phyloP scores from a whole-genome alignment of 352 stramenopile species.

The Plasmopara halstedii region DNA sequence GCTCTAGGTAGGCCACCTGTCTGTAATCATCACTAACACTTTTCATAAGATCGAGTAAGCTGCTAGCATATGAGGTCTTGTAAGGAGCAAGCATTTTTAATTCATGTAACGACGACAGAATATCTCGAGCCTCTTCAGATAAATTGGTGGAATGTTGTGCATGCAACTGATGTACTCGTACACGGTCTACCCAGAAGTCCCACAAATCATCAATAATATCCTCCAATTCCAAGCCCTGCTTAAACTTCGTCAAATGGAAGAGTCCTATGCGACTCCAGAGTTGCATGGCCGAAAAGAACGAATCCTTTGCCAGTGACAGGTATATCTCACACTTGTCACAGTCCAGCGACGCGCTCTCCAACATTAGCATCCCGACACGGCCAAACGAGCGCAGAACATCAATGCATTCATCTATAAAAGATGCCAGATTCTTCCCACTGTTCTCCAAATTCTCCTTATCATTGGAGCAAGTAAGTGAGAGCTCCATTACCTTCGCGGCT shows the following conservation, averaged over 20 bases:
- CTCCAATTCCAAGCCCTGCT: conserved; percentile 54
- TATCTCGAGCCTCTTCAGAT: conserved; percentile 12
- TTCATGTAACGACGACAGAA: conserved; percentile 53
- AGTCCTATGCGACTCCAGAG: conserved; percentile 67
- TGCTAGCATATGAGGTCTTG: conserved; percentile 30
- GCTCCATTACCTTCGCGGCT: conserved; percentile 54
- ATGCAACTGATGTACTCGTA: conserved; percentile 43
- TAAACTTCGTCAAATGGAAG: conserved; percentile 56
- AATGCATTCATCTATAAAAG: conserved; percentile 54
- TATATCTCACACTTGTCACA: conserved; percentile 44
- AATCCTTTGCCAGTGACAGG: conserved; percentile 42
- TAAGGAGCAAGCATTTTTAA: conserved; percentile 72
- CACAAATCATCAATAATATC: conserved; percentile 73
- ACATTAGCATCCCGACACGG: conserved; percentile 49
- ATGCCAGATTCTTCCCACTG: conserved; percentile 7
- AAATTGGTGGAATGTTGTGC: conserved; percentile 3
- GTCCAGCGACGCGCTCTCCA: conserved; percentile 48
- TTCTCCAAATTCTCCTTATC: conserved; percentile 1
- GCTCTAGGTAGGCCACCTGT: conserved; percentile 20
- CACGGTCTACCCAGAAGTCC: conserved; percentile 63
- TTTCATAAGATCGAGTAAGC: conserved; percentile 41
- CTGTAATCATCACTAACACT: conserved; percentile 47
- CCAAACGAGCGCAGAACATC: conserved; percentile 70
- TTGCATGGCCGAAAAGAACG: conserved; percentile 32
- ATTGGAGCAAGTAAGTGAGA: conserved; percentile 37